Base-by-base conservation (phyloP, 225 moss, liverwort and hornwort species). In the Physcomitrellopsis africana region DNA sequence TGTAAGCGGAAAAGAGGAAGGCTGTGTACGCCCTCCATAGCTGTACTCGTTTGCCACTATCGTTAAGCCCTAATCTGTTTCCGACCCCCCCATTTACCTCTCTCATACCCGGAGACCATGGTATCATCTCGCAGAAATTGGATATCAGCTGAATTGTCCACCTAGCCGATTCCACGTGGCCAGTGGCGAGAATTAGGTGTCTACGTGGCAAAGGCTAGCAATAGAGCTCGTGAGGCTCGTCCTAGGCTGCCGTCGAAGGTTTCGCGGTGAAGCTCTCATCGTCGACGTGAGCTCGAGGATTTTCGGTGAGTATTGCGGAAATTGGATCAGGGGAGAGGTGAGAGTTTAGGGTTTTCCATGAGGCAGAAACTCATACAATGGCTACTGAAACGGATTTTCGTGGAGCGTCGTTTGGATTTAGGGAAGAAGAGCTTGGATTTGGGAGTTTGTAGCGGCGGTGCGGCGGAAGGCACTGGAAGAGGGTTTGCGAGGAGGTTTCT, bases 341-440 rank as follows among this genome's bases (percentile, higher is more conserved):
- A 49, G 10, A 59, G 3, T 65, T 1, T 2, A 51, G 77, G 32
- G 32, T 37, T 55, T 67, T 60, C 53, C 47, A 81, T 81, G 81
- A 81, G 68, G 70, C 78, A 79, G 64, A 75, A 70, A 60, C 65
- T 71, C 4, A 46, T 70, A 51, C 79, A 74, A 20, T 46, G 65
- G 58, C 56, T 78, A 60, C n/a, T 75, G 64, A 55, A 58, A 65
- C 74, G 65, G 5, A 75, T 37, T 11, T 0, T 70, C 4, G 27
- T 47, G 19, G 41, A 37, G 27, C 1, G 47, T 60, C 20, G 65
- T 9, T 14, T 61, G 42, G 52, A 12, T 12, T 9, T 16, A 29
- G 23, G 47, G 62, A 42, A 24, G 12, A 76, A 65, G 29, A 51
- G 32, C 16, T 44, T 19, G 18, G 64, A 37, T 26, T 42, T 8